Conservation (phyloP, 106 monocot species). For the Ottelia alismoides region DNA sequence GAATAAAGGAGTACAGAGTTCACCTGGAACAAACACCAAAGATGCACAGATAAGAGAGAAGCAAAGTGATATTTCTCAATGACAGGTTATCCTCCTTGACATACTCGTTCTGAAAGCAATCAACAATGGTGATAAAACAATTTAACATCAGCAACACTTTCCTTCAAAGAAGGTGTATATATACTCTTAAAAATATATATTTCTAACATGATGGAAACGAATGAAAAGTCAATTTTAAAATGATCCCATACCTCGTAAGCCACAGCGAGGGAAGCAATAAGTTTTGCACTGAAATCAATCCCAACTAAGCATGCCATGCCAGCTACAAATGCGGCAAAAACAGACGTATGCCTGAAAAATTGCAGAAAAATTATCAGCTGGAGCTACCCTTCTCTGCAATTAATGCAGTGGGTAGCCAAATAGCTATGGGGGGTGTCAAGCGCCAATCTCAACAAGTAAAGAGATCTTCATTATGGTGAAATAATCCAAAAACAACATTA, state of each 20-base stretch:
- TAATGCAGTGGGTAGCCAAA: no score
- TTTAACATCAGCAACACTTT: no score
- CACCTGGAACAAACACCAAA: slow-evolving; percentile 91
- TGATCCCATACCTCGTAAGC: slow-evolving; percentile 54
- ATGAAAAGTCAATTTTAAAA: neutral
- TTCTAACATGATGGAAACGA: neutral
- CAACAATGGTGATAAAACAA: neutral
- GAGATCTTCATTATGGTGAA: no score
- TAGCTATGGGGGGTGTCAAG: no score
- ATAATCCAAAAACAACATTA: no score
- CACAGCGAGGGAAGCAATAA: slow-evolving; percentile 64
- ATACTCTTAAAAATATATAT: slow-evolving; percentile 1
- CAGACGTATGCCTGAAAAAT: slow-evolving; percentile 70
- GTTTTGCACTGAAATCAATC: slow-evolving; percentile 83
- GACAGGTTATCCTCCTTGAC: slow-evolving; percentile 71
- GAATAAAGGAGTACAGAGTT: no score
- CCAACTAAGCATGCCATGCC: slow-evolving; percentile 94
- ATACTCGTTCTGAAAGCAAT: slow-evolving; percentile 63
- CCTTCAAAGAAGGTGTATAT: neutral
- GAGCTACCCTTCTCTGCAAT: no score
- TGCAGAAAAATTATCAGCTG: neutral
- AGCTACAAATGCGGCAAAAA: slow-evolving; percentile 83
- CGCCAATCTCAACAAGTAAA: no score
- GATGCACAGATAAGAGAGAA: slow-evolving; percentile 68
- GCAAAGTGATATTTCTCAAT: slow-evolving; percentile 58